These are phyloP conservation scores for Ophiostoma sp. DNA, from an alignment of 2,329 filamentous ascomycete species.

Conservation along the genomic window DNA sequence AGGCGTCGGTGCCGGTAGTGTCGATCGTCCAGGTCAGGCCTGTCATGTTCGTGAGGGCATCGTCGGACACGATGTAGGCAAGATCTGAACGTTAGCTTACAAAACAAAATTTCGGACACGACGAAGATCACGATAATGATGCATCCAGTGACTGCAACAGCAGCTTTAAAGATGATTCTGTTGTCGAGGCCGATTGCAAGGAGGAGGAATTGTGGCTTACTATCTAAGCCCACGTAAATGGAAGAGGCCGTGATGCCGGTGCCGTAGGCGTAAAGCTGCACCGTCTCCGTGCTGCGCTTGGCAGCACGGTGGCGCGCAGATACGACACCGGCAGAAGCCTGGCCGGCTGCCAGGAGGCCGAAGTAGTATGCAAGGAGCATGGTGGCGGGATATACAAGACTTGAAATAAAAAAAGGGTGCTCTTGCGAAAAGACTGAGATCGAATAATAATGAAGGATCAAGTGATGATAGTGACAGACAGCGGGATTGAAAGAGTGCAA, in stretches of 20 bases:
- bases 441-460: not conserved
- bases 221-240: slow-evolving; percentile 10
- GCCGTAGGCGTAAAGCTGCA: slow-evolving; percentile 16
- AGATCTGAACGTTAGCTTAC: slow-evolving; percentile 13
- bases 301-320: not conserved
- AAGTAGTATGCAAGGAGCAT: not conserved
- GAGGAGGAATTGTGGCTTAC: not conserved
- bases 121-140: not conserved
- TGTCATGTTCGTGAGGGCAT: slow-evolving; percentile 13
- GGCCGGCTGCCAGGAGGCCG: slow-evolving; percentile 11
- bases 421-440: not conserved
- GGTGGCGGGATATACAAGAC: not conserved
- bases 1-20: slow-evolving; percentile 12
- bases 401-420: not conserved
- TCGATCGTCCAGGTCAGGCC: slow-evolving; percentile 21
- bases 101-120: not conserved
- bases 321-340: not conserved
- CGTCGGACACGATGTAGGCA: slow-evolving; percentile 15
- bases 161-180: not conserved
- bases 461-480: not conserved
- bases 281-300: slow-evolving; percentile 17
- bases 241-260: slow-evolving; percentile 3
- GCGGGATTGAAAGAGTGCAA: not conserved
- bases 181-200: not conserved
- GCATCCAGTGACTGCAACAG: not conserved